Conservation (phyloP, 2,329 filamentous ascomycete species). For the Aspergillus sp. region DNA sequence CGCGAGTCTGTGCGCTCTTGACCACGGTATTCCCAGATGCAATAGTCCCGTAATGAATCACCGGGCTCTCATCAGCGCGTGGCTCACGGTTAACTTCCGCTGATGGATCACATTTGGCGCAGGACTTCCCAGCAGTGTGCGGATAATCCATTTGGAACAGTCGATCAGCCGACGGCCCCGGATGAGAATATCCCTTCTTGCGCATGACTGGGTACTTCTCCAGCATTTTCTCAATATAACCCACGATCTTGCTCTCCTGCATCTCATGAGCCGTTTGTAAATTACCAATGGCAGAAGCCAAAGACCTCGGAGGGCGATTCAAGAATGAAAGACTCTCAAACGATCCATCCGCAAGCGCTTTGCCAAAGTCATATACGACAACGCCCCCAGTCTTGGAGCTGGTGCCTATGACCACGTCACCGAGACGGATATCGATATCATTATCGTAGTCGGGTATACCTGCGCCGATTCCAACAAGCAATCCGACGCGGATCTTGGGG, state of each 20-base stretch:
- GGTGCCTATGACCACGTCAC: neutral
- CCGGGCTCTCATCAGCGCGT: neutral
- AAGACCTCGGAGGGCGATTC: neutral
- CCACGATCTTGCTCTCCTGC: neutral
- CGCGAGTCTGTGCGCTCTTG: neutral
- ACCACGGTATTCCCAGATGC: conserved; percentile 10
- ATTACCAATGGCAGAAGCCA: neutral
- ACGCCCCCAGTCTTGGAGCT: neutral
- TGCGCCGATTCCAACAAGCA: too few relatives aligned
- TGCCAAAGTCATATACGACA: conserved; percentile 2
- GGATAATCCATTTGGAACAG: neutral
- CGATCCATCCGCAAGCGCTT: neutral
- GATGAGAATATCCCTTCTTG: neutral
- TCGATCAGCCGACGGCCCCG: neutral
- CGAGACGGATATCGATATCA: neutral
- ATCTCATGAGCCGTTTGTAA: neutral
- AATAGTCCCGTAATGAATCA: neutral
- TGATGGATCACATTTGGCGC: neutral
- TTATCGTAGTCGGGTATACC: too few relatives aligned
- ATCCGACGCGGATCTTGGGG: too few relatives aligned
- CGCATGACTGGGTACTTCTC: neutral
- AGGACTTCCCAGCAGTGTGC: neutral
- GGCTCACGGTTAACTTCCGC: neutral
- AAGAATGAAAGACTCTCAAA: neutral
- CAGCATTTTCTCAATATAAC: neutral